Conservation (phyloP, 192 early-diverging fungal species). For the Coemansia sp. region DNA sequence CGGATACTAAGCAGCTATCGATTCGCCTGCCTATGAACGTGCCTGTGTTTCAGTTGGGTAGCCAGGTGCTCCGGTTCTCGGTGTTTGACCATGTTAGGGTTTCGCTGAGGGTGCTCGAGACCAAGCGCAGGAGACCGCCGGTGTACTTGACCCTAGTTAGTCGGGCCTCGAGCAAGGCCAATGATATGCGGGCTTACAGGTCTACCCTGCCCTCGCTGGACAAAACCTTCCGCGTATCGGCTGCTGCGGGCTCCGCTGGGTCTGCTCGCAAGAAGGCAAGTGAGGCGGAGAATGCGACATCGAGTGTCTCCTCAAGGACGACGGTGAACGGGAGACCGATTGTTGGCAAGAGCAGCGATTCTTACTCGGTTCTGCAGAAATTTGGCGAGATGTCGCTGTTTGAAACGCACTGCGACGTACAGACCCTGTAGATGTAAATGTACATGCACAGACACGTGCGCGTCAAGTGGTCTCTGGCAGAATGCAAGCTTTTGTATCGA, state of each 20-base stretch:
- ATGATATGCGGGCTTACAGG: conserved; percentile 13
- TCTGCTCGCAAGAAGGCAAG: neutral
- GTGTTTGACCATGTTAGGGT: conserved; percentile 68
- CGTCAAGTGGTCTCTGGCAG: neutral
- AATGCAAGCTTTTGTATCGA: too few species aligned
- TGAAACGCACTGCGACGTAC: conserved; percentile 27
- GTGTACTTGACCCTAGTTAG: conserved; percentile 67
- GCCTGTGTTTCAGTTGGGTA: conserved; percentile 33
- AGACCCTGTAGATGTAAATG: neutral
- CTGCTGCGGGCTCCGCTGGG: neutral
- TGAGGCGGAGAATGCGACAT: neutral
- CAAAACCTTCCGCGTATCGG: conserved; percentile 20
- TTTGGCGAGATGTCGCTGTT: conserved; percentile 52
- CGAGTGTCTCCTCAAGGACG: neutral
- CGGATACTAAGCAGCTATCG: conserved; percentile 27
- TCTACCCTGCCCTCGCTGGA: conserved; percentile 24
- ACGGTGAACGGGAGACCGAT: neutral
- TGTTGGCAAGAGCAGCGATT: conserved; percentile 14
- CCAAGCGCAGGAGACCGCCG: conserved; percentile 60
- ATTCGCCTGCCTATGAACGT: conserved; percentile 34
- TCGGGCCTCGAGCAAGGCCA: conserved; percentile 11
- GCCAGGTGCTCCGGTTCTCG: conserved; percentile 48
- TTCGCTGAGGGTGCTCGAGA: conserved; percentile 57
- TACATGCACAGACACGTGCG: neutral
- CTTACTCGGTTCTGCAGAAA: conserved; percentile 50